Evolutionary conservation across 352 stramenopile species (phyloP), one percentile per base, ranked within the genome.

Genomic region (Phytophthora gonapodyides): DNA sequence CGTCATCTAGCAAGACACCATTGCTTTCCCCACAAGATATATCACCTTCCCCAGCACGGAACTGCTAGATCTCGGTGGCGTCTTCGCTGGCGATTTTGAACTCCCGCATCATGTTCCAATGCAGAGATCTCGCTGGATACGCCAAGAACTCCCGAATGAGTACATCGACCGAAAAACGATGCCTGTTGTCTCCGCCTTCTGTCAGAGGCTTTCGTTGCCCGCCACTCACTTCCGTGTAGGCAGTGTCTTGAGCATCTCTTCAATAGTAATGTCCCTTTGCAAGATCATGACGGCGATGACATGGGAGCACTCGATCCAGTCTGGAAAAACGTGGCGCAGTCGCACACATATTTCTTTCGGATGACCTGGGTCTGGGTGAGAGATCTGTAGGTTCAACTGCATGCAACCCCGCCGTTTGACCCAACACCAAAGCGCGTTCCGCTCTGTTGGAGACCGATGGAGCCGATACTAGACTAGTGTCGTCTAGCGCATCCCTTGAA

Each of bases 321-420:
- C 41, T 49, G 43, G 36, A 36, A 19, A 55, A 62, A 56, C n/a
- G 48, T 55, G 9, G 30, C 38, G 40, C 55, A 49, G 27, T 62
- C 24, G 24, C 54, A 61, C 15, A 6, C 38, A 21, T 56, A 55
- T 37, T 62, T 62, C 21, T 8, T 15, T 17, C 43, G 37, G 2
- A 62, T 13, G 34, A 36, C 31, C 44, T 50, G 48, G 13, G 55
- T 62, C 44, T 62, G 10, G n/a, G n/a, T 37, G 13, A 40, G 50
- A n/a, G 13, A 38, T 40, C 41, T 50, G 7, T n/a, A n/a, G n/a
- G n/a, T n/a, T n/a, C n/a, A n/a, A n/a, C n/a, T n/a, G n/a, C n/a
- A 21, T 19, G 10, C 35, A 41, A 17, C 24, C 3, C 37, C 46
- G 42, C 53, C 53, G 17, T 15, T 38, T 43, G 19, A 53, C 19